These are phyloP conservation scores for Meripilus lineatus DNA, from an alignment of 1,284 basidiomycete species.

Conservation along the genomic window DNA sequence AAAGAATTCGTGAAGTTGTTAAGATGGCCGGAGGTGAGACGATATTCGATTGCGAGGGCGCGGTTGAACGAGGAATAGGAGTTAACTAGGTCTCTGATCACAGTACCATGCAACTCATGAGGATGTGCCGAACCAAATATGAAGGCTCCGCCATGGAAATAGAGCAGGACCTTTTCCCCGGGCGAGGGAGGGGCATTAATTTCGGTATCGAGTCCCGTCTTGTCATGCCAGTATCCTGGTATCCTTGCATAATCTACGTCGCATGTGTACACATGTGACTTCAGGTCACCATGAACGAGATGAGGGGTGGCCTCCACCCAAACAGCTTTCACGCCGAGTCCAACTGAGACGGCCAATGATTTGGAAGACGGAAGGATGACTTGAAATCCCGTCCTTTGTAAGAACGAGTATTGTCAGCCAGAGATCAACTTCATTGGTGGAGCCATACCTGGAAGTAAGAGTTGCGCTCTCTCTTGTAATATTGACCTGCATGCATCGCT, in stretches of 20 bases:
- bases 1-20: slow-evolving; percentile 36
- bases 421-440: no score
- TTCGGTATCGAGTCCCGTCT: slow-evolving; percentile 12
- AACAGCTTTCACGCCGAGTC: slow-evolving; percentile 6
- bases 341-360: no score
- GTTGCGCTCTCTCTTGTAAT: no score
- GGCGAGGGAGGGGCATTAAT: slow-evolving; percentile 20
- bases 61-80: slow-evolving; percentile 21
- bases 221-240: slow-evolving; percentile 35
- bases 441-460: no score
- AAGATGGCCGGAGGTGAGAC: slow-evolving; percentile 26
- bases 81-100: slow-evolving; percentile 22
- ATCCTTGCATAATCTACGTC: slow-evolving; percentile 25
- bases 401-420: no score
- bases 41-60: slow-evolving; percentile 38
- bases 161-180: slow-evolving; percentile 32
- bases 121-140: slow-evolving; percentile 16
- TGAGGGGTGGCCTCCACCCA: slow-evolving; percentile 8
- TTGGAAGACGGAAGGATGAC: no score
- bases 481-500: no score
- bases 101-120: slow-evolving; percentile 18
- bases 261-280: slow-evolving; percentile 18
- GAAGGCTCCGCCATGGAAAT: slow-evolving; percentile 26
- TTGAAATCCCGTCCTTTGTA: no score
- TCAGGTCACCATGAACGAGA: slow-evolving; percentile 12